Evolutionary conservation across 2,329 filamentous ascomycete genomes (phyloP), one percentile per base, ranked within the genome.

Genomic region (Penicillium sp.): DNA sequence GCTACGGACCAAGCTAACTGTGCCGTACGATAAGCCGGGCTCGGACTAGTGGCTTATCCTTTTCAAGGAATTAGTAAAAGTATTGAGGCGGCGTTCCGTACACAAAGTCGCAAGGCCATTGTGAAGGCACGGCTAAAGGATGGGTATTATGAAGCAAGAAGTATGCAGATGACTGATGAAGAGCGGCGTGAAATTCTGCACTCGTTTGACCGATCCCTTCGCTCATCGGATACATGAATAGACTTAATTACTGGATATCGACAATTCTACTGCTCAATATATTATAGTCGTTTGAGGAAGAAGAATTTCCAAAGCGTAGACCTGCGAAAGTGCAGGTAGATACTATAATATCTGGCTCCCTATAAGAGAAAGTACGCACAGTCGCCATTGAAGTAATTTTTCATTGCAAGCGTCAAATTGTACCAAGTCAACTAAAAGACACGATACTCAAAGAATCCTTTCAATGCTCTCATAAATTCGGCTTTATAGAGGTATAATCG

Each of bases 41-140:
- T 65, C 27, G 61, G 61, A 8, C n/a, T 65, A 7, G 54, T 57
- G 32, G 63, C 61, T 7, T 65, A 65, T 55, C 63, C 63, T 4
- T 64, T 62, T 6, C 60, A 65, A 40, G 63, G 63, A 13, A 60
- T 65, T n/a, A 52, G 58, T 4, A 61, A 59, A 37, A 65, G 63
- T 23, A 61, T 65, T 3, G 63, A 65, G 44, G 46, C 55, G 8
- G 53, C 53, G 3, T 63, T 65, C 23, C 40, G 61, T 38, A 58
- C 58, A 1, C 61, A 63, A 32, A 59, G 57, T 10, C 58, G 55
- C 0, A 65, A 65, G 38, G 57, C 50, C 9, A 57, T 65, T 50
- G 61, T 61, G 1, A 39, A 27, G 35, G 58, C 63, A 12, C 45
- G 60, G 18, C 48, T 65, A 0, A 52, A 57, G 6, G 57, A 57